phyloP scores from a whole-genome alignment of 306 rosid genomes.

The Canavalia gladiata region DNA sequence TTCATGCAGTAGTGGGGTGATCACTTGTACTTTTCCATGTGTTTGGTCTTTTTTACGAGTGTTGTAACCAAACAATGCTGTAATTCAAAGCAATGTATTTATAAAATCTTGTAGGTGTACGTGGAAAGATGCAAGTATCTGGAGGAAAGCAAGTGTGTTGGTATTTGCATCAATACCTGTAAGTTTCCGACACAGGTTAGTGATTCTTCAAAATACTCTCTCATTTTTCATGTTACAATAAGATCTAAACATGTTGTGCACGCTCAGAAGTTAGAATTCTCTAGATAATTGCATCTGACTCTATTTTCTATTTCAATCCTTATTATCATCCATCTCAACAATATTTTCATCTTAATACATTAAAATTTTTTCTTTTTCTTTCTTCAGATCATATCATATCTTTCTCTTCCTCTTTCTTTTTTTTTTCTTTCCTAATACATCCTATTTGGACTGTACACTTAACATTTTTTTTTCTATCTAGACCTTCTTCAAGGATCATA shows the following conservation, averaged over 20 bases:
- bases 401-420: no score
- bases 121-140: slow-evolving; percentile 94
- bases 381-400: no score
- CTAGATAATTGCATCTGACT: slow-evolving; percentile 29
- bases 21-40: slow-evolving; percentile 43
- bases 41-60: slow-evolving; percentile 32
- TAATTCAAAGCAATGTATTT: slow-evolving; percentile 26
- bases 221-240: not conserved
- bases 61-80: slow-evolving; percentile 11
- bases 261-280: slow-evolving; percentile 22
- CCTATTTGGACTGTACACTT: no score
- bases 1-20: slow-evolving; percentile 85
- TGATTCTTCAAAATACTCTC: slow-evolving; percentile 39
- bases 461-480: slow-evolving; percentile 35
- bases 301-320: slow-evolving; percentile 4
- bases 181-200: slow-evolving; percentile 95
- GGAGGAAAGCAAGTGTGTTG: slow-evolving; percentile 91
- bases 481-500: slow-evolving; percentile 88
- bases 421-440: no score
- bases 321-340: no score
- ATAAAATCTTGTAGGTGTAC: slow-evolving; percentile 66
- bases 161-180: slow-evolving; percentile 86
- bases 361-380: no score
- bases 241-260: slow-evolving; percentile 12
- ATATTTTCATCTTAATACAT: no score